Evolutionary conservation across 2,329 filamentous ascomycete species (phyloP).

Genomic region (Colletotrichum noveboracense): DNA sequence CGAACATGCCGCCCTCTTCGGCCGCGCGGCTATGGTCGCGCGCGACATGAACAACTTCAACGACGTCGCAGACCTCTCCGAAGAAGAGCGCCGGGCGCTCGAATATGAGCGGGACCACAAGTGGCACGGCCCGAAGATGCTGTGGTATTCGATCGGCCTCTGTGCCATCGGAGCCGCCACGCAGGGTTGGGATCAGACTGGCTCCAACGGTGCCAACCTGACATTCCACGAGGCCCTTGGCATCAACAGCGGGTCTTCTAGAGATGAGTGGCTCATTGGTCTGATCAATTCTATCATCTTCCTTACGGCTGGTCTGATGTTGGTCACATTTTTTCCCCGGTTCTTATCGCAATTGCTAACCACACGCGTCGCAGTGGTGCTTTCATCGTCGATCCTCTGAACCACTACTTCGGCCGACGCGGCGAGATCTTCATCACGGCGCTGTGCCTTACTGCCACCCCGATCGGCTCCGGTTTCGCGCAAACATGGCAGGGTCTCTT

Average conservation of each 20-base stretch:
- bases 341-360: background rate
- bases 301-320: conserved; percentile 23
- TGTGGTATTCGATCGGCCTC: conserved; percentile 51
- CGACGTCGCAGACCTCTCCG: conserved; percentile 30
- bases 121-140: conserved; percentile 55
- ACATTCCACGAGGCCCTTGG: conserved; percentile 57
- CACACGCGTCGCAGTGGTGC: conserved; percentile 48
- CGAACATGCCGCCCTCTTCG: conserved; percentile 49
- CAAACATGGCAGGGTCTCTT: conserved; percentile 72
- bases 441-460: conserved; percentile 61
- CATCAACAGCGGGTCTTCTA: conserved; percentile 38
- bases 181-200: conserved; percentile 70
- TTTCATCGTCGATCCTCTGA: conserved; percentile 72
- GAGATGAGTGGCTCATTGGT: conserved; percentile 59
- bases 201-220: conserved; percentile 66
- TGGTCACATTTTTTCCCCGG: background rate
- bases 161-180: conserved; percentile 60
- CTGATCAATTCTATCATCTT: conserved; percentile 54
- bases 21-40: conserved; percentile 41
- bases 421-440: conserved; percentile 72
- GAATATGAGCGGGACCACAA: conserved; percentile 59
- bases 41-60: conserved; percentile 32
- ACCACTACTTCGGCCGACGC: conserved; percentile 68
- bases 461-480: conserved; percentile 62
- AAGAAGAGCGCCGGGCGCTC: conserved; percentile 36